A percentile compares a stretch with the other conserved stretches of the same genome.
phyloP scores from a whole-genome alignment of 1,284 basidiomycete species.

The Leccinum cinnamomeum region DNA sequence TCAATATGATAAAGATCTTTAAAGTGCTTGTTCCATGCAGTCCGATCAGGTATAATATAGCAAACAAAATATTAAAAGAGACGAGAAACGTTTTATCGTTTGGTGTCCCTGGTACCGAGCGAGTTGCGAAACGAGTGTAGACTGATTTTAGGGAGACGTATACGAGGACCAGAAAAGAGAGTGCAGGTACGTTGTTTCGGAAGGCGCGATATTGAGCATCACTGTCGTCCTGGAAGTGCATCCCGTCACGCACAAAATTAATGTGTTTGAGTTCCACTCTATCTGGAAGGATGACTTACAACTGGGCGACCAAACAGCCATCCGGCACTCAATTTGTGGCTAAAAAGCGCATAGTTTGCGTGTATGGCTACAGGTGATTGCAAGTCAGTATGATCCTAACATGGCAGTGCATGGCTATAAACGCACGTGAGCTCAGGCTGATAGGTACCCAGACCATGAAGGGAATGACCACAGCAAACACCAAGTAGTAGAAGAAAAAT shows the following conservation, averaged over 20 bases:
- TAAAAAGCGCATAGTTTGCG: slow-evolving; percentile 71
- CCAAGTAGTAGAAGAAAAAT: slow-evolving; percentile 77
- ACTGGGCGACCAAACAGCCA: slow-evolving; percentile 70
- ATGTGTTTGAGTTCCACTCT: neutral
- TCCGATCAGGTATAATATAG: slow-evolving; percentile 67
- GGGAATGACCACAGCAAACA: slow-evolving; percentile 66
- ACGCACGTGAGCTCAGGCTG: slow-evolving; percentile 73
- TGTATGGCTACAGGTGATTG: slow-evolving; percentile 53
- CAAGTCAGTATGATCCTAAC: slow-evolving; percentile 1
- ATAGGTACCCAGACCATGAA: slow-evolving; percentile 83
- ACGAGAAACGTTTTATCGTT: slow-evolving; percentile 44
- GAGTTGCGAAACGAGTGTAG: slow-evolving; percentile 35
- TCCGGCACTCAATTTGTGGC: slow-evolving; percentile 58
- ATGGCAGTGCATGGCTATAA: neutral
- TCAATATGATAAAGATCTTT: slow-evolving; percentile 77
- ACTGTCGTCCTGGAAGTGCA: slow-evolving; percentile 69
- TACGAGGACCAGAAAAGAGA: slow-evolving; percentile 51
- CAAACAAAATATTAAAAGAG: slow-evolving; percentile 61
- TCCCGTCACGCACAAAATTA: neutral
- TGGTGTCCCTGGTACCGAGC: slow-evolving; percentile 26
- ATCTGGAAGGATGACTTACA: slow-evolving; percentile 44
- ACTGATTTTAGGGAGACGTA: slow-evolving; percentile 50
- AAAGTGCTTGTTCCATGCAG: slow-evolving; percentile 87
- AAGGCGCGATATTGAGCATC: slow-evolving; percentile 86
- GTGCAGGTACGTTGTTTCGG: slow-evolving; percentile 67